Conservation (phyloP, 75 land plant genomes). For the Isoetes taiwanensis region DNA sequence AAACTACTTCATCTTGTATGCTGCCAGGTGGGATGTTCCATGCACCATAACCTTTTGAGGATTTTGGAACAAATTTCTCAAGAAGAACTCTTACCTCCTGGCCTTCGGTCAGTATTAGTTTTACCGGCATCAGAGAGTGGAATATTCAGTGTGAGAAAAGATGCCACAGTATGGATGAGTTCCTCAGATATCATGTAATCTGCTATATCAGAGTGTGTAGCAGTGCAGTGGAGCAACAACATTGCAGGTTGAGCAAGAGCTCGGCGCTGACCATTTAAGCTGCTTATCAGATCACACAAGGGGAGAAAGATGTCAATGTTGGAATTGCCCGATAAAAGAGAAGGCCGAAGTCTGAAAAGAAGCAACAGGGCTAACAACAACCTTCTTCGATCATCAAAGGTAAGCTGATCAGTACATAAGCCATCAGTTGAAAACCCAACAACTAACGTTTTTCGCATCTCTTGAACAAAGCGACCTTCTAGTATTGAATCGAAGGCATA, state of each 20-base stretch:
- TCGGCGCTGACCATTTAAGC: constrained; percentile 14
- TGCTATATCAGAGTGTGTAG: constrained; percentile 36
- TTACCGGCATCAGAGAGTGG: constrained; percentile 24
- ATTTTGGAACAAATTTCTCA: constrained; percentile 26
- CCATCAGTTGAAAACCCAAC: constrained; percentile 22
- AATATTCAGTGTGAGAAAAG: constrained; percentile 25
- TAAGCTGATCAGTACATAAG: constrained; percentile 7
- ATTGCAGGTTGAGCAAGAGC: constrained; percentile 37
- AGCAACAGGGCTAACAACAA: constrained; percentile 24
- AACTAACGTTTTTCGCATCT: constrained; percentile 34
- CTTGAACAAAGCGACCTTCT: constrained; percentile 32
- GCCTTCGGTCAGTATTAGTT: constrained; percentile 34
- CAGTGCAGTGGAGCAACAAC: constrained; percentile 28
- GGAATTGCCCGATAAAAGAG: constrained; percentile 18
- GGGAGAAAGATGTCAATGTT: constrained; percentile 38
- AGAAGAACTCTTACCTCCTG: constrained; percentile 20
- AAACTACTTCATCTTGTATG: constrained; percentile 34
- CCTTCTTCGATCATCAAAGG: constrained; percentile 36
- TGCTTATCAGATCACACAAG: constrained; percentile 23
- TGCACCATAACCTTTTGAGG: constrained; percentile 12
- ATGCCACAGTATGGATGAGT: constrained; percentile 19
- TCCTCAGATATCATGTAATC: constrained; percentile 42
- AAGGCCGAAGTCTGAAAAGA: constrained; percentile 31
- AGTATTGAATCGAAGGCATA: constrained; percentile 25
- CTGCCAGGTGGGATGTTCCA: constrained; percentile 25